These are phyloP conservation scores for Pseudofabraea citricarpa DNA, from an alignment of 2,329 filamentous ascomycete species.

Conservation along the genomic window DNA sequence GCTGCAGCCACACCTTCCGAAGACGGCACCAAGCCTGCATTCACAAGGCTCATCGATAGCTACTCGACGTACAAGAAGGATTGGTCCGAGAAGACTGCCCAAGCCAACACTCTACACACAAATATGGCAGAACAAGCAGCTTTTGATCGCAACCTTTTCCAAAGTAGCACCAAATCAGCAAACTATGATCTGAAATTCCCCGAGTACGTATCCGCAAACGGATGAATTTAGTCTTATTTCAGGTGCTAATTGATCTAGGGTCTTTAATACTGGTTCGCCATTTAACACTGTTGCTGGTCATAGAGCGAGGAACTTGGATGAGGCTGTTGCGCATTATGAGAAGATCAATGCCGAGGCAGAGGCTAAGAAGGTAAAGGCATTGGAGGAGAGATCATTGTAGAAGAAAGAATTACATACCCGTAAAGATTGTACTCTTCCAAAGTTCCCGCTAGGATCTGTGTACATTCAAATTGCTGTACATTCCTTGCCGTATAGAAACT, in stretches of 20 bases:
- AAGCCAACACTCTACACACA: constrained; percentile 59
- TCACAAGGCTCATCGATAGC: constrained; percentile 47
- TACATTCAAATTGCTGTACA: too few relatives aligned
- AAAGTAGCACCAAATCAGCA: constrained; percentile 35
- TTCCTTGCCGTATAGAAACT: too few relatives aligned
- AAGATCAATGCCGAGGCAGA: constrained; percentile 51
- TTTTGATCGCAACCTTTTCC: constrained; percentile 56
- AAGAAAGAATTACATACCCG: constrained; percentile 14
- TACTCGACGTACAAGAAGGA: constrained; percentile 48
- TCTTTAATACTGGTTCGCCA: constrained; percentile 58
- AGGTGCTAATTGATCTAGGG: constrained; percentile 47
- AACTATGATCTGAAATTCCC: constrained; percentile 53
- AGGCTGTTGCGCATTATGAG: constrained; percentile 58
- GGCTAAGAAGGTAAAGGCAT: constrained; percentile 43
- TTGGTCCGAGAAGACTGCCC: constrained; percentile 46
- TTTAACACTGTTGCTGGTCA: constrained; percentile 61
- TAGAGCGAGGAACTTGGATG: constrained; percentile 49
- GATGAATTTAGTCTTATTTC: constrained; percentile 9
- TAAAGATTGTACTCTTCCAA: too few relatives aligned
- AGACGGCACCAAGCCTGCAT: constrained; percentile 33
- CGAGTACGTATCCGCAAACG: constrained; percentile 49
- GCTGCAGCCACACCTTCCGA: constrained; percentile 31
- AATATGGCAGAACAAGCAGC: constrained; percentile 58
- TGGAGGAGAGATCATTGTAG: constrained; percentile 14
- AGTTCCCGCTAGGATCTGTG: too few relatives aligned